Base-by-base conservation (phyloP, 352 stramenopile genomes). In the Globisporangium solare region DNA sequence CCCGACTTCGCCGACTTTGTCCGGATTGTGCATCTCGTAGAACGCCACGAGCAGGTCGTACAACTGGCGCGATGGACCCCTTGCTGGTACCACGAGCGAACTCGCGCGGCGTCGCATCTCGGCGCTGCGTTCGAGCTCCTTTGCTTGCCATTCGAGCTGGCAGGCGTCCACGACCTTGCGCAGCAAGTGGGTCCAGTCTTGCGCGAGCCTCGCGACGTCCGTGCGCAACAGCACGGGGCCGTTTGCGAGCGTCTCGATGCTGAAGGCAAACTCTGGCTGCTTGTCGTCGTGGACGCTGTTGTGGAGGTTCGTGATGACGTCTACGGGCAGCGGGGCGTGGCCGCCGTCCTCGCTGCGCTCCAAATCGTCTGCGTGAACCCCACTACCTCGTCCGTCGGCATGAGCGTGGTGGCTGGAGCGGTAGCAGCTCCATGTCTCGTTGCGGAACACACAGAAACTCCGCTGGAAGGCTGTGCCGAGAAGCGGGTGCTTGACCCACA, bases 21-120 rank as follows among this genome's bases (percentile, higher is more conserved):
- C 76, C 2, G 88, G 84, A 56, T 95, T 89, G 56, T 97, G 84
- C 22, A 86, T 85, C 56, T 91, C 73, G 60, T 97, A 98, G 48
- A 97, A 97, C 17, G 54, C 67, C 0, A 86, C 46, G 21, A 98
- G 62, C 0, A 71, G 60, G 11, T 58, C 56, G 27, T 76, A 73
- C 31, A 89, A 58, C 8, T 73, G 35, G 3, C 39, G 37, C 11
- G 27, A 10, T 0, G 60, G 54, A 1, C 47, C 49, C 8, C 48
- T 40, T 10, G 37, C 14, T 0, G 47, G 22, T 35, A 51, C 22
- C 8, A 41, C 8, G 17, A 46, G 39, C 1, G 53, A 52, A 24
- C 58, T 61, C 5, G 35, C 47, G 15, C 31, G 59, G 10, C 46
- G 17, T 17, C 21, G 4, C 6, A 31, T 20, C 2, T 37, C 27